Percentiles rank a stretch among this genome's conserved stretches.
phyloP scores from a whole-genome alignment of 2,329 filamentous ascomycete species.

The Diaporthe eres region DNA sequence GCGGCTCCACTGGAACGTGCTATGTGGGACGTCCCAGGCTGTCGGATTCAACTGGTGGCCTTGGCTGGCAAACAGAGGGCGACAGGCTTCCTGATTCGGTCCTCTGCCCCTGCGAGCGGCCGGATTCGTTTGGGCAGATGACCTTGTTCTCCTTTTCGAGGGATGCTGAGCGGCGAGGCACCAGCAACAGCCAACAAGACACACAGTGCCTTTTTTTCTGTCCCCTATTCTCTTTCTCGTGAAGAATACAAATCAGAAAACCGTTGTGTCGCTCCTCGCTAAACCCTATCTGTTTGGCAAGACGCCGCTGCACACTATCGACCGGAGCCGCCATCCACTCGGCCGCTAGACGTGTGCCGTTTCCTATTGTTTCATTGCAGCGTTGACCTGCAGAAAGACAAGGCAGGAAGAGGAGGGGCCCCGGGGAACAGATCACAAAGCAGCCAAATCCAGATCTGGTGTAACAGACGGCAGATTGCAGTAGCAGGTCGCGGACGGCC shows the following conservation, averaged over 20 bases:
- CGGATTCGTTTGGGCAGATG: neutral
- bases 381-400: constrained; percentile 31
- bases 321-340: constrained; percentile 23
- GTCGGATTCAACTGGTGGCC: constrained; percentile 36
- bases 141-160: neutral
- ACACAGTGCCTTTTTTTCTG: neutral
- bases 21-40: constrained; percentile 38
- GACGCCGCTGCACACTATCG: neutral
- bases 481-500: constrained; percentile 40
- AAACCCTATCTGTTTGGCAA: constrained; percentile 5
- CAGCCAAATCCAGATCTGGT: constrained; percentile 43
- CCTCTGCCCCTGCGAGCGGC: neutral
- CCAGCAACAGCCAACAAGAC: constrained; percentile 11
- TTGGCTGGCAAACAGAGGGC: constrained; percentile 21
- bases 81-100: neutral
- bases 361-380: constrained; percentile 36
- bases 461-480: constrained; percentile 43
- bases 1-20: constrained; percentile 28
- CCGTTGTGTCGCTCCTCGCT: constrained; percentile 20
- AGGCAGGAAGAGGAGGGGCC: constrained; percentile 20
- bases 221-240: neutral
- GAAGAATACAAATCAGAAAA: neutral
- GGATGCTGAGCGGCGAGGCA: neutral
- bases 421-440: constrained; percentile 23
- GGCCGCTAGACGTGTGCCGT: constrained; percentile 30